Evolutionary conservation across 345 rosid genomes (phyloP).

Genomic region (Eucalyptus curtisii): DNA sequence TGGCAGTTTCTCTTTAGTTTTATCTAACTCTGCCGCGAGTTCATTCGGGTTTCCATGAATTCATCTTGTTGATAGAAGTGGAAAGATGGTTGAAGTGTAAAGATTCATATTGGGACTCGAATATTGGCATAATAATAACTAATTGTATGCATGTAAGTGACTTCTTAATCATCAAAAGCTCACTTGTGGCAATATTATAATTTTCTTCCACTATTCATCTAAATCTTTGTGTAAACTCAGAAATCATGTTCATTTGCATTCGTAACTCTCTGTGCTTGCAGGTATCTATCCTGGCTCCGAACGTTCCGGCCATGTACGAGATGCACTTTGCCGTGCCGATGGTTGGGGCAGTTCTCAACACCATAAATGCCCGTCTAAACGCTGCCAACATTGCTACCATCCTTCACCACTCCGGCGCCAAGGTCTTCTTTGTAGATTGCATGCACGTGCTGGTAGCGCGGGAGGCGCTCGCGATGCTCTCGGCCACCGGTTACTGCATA

Average conservation of each 20-base stretch:
- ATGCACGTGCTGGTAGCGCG: conserved; percentile 19
- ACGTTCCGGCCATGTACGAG: conserved; percentile 75
- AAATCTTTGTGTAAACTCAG: neutral
- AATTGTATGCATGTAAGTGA: neutral
- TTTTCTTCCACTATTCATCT: neutral
- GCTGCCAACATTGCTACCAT: conserved; percentile 42
- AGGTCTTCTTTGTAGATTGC: conserved; percentile 45
- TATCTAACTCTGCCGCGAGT: neutral
- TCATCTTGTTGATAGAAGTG: neutral
- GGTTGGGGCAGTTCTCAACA: conserved; percentile 73
- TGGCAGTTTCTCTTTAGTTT: neutral
- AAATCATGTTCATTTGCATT: neutral
- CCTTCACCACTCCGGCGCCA: conserved; percentile 51
- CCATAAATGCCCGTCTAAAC: conserved; percentile 64
- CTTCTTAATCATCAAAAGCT: neutral
- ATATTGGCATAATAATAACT: neutral
- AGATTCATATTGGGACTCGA: neutral
- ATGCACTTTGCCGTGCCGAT: conserved; percentile 86
- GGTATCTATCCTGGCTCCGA: conserved; percentile 79
- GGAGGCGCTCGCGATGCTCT: conserved; percentile 27
- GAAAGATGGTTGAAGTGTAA: neutral
- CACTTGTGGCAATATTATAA: neutral
- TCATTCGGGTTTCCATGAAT: neutral
- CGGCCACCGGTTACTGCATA: neutral
- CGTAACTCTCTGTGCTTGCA: neutral